Conservation (phyloP, 1,139 yeast species). For the Taphrina pruni region DNA sequence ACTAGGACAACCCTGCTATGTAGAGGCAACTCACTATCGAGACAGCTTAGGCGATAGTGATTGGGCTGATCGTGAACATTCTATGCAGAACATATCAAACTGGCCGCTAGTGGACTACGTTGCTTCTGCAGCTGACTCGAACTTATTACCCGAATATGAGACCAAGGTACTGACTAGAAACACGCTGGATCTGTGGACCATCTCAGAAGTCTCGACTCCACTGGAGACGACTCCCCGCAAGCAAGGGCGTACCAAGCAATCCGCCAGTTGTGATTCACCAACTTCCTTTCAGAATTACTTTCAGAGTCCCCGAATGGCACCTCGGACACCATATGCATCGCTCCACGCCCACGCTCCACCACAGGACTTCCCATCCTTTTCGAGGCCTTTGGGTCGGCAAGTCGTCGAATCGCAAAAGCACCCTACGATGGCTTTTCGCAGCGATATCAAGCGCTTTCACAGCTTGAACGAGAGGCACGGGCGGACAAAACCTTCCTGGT, state of each 20-base stretch:
- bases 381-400: not conserved
- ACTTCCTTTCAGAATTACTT: slow-evolving; percentile 6
- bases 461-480: slow-evolving; percentile 6
- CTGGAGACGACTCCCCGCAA: not conserved
- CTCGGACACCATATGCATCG: not conserved
- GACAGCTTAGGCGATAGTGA: not conserved
- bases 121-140: not conserved
- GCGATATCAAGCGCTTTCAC: not conserved
- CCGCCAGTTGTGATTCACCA: slow-evolving; percentile 13
- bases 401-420: not conserved
- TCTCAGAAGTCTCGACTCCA: not conserved
- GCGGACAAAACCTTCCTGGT: not conserved
- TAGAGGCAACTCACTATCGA: not conserved
- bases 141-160: no score
- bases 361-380: not conserved
- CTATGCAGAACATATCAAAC: not conserved
- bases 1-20: not conserved
- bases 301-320: not conserved
- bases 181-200: slow-evolving; percentile 1
- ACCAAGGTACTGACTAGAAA: not conserved
- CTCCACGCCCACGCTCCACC: not conserved
- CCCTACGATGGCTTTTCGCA: not conserved
- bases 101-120: not conserved
- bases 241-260: slow-evolving; percentile 9
- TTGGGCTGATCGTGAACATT: not conserved